Evolutionary conservation across 345 rosid genomes (phyloP).

Genomic region (Luvunga scandens): DNA sequence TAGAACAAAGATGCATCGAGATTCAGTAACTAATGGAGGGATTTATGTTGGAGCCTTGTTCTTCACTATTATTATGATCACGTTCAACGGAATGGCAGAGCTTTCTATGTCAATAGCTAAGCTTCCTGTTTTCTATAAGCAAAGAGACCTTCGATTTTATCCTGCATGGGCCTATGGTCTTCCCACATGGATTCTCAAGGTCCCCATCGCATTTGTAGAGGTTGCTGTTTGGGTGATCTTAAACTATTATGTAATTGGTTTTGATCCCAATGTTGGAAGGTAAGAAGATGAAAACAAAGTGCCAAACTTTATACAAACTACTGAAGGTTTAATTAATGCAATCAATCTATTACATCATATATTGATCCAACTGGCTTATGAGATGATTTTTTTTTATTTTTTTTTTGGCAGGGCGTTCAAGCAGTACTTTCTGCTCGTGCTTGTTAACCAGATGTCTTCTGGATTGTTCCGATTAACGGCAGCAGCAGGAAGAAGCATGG

Average conservation of each 20-base stretch:
- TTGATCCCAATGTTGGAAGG: background rate
- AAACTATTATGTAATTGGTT: background rate
- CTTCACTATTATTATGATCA: constrained; percentile 40
- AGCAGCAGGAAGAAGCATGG: background rate
- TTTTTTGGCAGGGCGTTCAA: background rate
- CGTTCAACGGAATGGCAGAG: constrained; percentile 74
- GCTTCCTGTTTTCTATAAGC: constrained; percentile 87
- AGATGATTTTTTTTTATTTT: background rate
- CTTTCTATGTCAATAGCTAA: constrained; percentile 65
- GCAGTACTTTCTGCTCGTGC: background rate
- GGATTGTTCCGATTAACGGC: background rate
- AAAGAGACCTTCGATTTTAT: constrained; percentile 43
- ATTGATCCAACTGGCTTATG: background rate
- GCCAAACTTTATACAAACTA: background rate
- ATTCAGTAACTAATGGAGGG: constrained; percentile 40
- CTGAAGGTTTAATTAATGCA: too few relatives aligned
- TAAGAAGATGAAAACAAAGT: background rate
- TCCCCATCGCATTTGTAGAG: background rate
- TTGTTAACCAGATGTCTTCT: background rate
- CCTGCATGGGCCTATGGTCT: background rate
- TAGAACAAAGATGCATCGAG: constrained; percentile 52
- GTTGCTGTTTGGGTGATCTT: background rate
- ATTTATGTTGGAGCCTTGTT: constrained; percentile 65
- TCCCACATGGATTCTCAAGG: background rate
- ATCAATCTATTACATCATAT: too few relatives aligned